Percentiles rank a stretch among this genome's conserved stretches.
phyloP scores from a whole-genome alignment of 2,329 filamentous ascomycete genomes.

The Harringtonia lauricola region DNA sequence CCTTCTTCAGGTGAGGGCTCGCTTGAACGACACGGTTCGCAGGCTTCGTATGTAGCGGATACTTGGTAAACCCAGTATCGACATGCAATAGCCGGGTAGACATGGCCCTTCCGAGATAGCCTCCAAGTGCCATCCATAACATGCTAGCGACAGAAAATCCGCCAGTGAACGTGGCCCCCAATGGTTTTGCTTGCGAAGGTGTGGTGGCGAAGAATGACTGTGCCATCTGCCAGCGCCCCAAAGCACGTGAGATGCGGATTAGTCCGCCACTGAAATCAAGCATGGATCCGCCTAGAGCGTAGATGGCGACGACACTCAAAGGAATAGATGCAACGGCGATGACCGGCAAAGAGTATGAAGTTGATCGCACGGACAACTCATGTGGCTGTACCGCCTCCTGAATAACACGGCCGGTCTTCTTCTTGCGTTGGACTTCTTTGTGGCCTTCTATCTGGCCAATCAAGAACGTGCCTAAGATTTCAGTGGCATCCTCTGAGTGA shows the following conservation, averaged over 20 bases:
- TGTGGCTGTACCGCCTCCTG: no score
- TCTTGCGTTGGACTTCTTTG: background rate
- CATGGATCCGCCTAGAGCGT: no score
- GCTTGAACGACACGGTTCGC: conserved; percentile 21
- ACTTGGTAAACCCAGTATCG: conserved; percentile 21
- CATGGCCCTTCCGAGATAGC: conserved; percentile 16
- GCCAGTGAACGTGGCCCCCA: conserved; percentile 22
- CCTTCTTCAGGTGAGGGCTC: conserved; percentile 27
- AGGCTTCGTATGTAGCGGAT: conserved; percentile 28
- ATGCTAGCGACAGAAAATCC: conserved; percentile 25
- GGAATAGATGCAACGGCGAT: no score
- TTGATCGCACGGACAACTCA: no score
- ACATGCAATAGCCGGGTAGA: conserved; percentile 21
- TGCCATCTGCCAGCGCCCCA: no score
- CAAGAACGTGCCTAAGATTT: conserved; percentile 22
- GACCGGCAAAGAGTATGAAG: no score
- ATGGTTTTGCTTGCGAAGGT: conserved; percentile 2
- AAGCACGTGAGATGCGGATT: no score
- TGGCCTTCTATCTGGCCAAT: conserved; percentile 26
- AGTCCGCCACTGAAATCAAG: no score
- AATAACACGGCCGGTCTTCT: no score
- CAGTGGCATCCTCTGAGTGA: conserved; percentile 54
- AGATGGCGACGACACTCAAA: no score
- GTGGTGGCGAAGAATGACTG: no score
- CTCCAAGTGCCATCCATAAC: conserved; percentile 20